Base-by-base conservation (phyloP, 805 yeast genomes). In the Schizosaccharomyces japonicus region DNA sequence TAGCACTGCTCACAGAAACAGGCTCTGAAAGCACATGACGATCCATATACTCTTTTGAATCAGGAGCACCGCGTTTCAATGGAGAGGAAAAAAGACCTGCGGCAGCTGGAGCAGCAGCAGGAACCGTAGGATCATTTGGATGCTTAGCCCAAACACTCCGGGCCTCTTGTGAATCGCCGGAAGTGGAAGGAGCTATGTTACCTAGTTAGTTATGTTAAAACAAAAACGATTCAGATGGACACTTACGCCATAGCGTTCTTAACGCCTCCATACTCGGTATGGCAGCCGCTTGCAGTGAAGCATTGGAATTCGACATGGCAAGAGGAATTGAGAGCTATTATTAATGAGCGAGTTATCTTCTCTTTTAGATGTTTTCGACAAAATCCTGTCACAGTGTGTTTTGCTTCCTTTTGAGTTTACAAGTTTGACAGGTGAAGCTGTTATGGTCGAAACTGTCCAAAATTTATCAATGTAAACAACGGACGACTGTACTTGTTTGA, bases 181-280 rank as follows among this genome's bases (percentile, higher is more conserved):
- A 36, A 6, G 42, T n/a, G 13, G 17, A 27, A 19, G 42, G 23
- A 36, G 42, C 42, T 36, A 36, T 15, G 23, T 21, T 19, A n/a
- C 13, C 11, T 29, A 13, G 32, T 29, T 29, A 29, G 32, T 29
- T 8, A 29, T 8, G 13, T 29, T 29, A 7, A 8, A 7, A 13
- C 7, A 7, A 29, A 29, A 29, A 29, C 13, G 7, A 29, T 8
- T 8, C 32, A 29, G 32, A 8, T 8, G 32, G 32, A 29, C 1
- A 36, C 42, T 36, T 36, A 36, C 42, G 42, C 42, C 42, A 36
- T 11, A 36, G 23, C 27, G 27, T 36, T 36, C 42, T 25, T 13
- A 36, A 23, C 5, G 23, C 42, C 27, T 36, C 42, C 42, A 36
- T 19, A 11, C 23, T 36, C 23, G 42, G 42, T n/a, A n/a, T n/a